Evolutionary conservation across 108 stramenopile genomes (phyloP).

Genomic region (Stephanodiscus triporus): DNA sequence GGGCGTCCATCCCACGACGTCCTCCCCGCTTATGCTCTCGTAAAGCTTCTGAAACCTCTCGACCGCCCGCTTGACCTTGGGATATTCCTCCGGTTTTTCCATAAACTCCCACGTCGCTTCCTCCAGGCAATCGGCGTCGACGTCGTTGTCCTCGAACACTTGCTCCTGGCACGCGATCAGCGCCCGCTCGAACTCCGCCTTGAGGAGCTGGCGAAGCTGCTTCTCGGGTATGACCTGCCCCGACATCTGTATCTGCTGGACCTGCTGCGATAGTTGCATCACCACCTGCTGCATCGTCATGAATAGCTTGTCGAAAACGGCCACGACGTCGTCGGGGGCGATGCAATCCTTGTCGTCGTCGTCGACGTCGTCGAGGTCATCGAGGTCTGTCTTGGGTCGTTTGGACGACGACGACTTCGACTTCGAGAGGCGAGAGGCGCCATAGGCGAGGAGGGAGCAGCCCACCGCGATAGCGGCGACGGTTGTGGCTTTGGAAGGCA

Average conservation of each 20-base stretch:
- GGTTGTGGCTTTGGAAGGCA: conserved; percentile 26
- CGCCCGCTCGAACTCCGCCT: conserved; percentile 80
- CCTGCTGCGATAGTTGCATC: conserved; percentile 77
- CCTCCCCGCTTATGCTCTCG: conserved; percentile 81
- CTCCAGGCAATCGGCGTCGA: conserved; percentile 88
- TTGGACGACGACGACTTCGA: background rate
- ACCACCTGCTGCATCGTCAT: conserved; percentile 84
- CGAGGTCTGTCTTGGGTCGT: conserved; percentile 4
- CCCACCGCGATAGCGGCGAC: conserved; percentile 33
- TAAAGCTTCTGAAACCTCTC: conserved; percentile 88
- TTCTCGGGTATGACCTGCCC: conserved; percentile 84
- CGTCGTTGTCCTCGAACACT: conserved; percentile 77
- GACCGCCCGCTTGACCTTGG: conserved; percentile 76
- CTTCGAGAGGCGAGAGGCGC: conserved; percentile 35
- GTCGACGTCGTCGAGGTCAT: conserved; percentile 57
- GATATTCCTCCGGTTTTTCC: conserved; percentile 61
- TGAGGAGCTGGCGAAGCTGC: conserved; percentile 73
- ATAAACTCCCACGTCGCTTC: conserved; percentile 91
- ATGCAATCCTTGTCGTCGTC: conserved; percentile 72
- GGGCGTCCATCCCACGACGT: conserved; percentile 70
- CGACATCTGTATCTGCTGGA: conserved; percentile 87
- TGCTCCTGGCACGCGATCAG: conserved; percentile 58
- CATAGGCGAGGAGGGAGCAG: conserved; percentile 45
- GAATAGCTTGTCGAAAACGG: conserved; percentile 86
- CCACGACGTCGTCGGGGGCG: conserved; percentile 69